Percentiles rank a stretch among this genome's conserved stretches.
Evolutionary conservation across 2,329 filamentous ascomycete species (phyloP).

Genomic region (Colletotrichum liriopes): DNA sequence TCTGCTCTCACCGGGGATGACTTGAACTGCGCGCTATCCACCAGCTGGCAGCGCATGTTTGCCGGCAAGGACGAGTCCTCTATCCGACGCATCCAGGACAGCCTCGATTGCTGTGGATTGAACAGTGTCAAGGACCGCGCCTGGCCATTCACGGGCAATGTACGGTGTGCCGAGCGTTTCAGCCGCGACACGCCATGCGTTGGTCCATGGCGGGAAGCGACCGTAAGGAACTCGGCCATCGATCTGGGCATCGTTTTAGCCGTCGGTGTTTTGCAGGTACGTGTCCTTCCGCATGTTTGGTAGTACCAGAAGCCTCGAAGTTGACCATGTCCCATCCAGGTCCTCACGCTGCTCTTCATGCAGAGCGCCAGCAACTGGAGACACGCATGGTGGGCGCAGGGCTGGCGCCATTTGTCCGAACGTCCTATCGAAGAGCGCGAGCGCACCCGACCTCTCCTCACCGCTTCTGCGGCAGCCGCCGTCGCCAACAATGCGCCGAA

Average conservation of each 20-base stretch:
- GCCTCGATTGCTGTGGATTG: conserved; percentile 78
- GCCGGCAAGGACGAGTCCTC: conserved; percentile 62
- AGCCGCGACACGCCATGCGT: conserved; percentile 65
- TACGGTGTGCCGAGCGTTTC: conserved; percentile 62
- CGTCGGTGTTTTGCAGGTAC: conserved; percentile 71
- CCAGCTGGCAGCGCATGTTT: conserved; percentile 71
- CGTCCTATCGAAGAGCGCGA: conserved; percentile 33
- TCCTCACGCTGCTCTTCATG: conserved; percentile 35
- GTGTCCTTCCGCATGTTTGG: conserved; percentile 32
- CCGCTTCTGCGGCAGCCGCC: conserved; percentile 3
- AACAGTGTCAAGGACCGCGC: conserved; percentile 70
- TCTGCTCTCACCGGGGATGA: conserved; percentile 52
- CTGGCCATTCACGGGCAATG: conserved; percentile 69
- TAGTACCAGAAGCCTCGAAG: background rate
- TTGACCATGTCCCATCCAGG: background rate
- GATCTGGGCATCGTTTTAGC: conserved; percentile 69
- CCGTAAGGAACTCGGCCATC: conserved; percentile 68
- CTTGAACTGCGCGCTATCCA: conserved; percentile 69
- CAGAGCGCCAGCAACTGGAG: conserved; percentile 42
- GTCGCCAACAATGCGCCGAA: background rate
- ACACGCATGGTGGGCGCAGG: conserved; percentile 42
- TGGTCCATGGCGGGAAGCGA: conserved; percentile 68
- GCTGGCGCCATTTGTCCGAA: conserved; percentile 36
- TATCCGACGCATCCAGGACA: conserved; percentile 75
- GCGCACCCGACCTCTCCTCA: conserved; percentile 36